Percentiles rank a stretch among this genome's conserved stretches.
Evolutionary conservation across 1,284 basidiomycete species (phyloP).

Genomic region (Trichosporon ovoides): DNA sequence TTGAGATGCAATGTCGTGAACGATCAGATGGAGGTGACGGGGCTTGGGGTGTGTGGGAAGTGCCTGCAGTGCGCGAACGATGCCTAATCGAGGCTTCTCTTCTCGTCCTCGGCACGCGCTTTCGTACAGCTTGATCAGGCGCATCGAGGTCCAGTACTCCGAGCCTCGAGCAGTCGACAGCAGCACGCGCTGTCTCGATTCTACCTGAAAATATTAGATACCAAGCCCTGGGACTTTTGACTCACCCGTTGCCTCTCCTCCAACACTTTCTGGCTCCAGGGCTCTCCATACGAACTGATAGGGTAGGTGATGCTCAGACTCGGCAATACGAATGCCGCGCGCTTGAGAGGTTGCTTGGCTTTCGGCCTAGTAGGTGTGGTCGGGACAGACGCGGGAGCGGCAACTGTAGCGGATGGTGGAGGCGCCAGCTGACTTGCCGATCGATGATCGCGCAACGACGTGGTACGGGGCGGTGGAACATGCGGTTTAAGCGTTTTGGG

Average conservation of each 20-base stretch:
- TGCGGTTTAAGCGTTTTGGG: background rate
- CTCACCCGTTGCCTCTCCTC: slow-evolving; percentile 41
- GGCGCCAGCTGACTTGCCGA: background rate
- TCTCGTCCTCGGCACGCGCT: slow-evolving; percentile 45
- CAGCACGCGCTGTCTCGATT: slow-evolving; percentile 60
- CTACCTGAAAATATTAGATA: slow-evolving; percentile 37
- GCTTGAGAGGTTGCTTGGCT: slow-evolving; percentile 58
- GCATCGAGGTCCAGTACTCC: slow-evolving; percentile 45
- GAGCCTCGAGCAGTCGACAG: slow-evolving; percentile 36
- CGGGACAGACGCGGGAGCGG: background rate
- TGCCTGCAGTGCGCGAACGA: slow-evolving; percentile 64
- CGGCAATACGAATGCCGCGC: slow-evolving; percentile 78
- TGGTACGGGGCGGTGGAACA: background rate
- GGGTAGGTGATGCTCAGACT: slow-evolving; percentile 77
- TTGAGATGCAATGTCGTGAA: slow-evolving; percentile 22
- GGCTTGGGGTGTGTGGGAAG: slow-evolving; percentile 31
- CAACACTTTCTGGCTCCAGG: slow-evolving; percentile 63
- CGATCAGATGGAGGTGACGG: slow-evolving; percentile 34
- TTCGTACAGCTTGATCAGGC: slow-evolving; percentile 45
- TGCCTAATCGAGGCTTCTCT: slow-evolving; percentile 59
- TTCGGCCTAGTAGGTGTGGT: slow-evolving; percentile 5
- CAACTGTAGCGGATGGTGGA: background rate
- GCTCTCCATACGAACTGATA: slow-evolving; percentile 71
- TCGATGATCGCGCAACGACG: background rate
- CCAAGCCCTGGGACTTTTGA: background rate